Base-by-base conservation (phyloP, 306 rosid species). In the Quercus berberidifolia region DNA sequence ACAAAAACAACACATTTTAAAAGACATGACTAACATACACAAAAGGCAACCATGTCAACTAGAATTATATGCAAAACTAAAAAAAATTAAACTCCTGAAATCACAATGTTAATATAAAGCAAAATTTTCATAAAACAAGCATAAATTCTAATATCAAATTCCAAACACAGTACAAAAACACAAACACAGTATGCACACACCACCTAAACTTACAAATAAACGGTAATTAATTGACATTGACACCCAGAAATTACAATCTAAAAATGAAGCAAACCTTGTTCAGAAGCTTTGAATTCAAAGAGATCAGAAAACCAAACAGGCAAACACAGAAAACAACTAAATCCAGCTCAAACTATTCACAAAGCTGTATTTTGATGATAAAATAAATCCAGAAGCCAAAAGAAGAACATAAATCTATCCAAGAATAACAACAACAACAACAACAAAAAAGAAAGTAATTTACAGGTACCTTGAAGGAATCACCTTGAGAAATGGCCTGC, bases 391-490 rank as follows among this genome's bases (percentile, higher is more conserved):
- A 67, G 12, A 59, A 17, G 5, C 14, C 13, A 12, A 57, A 19
- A 17, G 12, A 43, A 17, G 31, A 63, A 58, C 15, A 46, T 51
- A 82, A 21, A 65, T 20, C 49, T 65, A 6, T 65, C 9, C 25
- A 23, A 33, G 1, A 33, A 11, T 5, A 28, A 69, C 35, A 17
- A 28, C 6, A 3, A 35, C n/a, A 8, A 26, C 28, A 26, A 26
- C 28, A 26, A 26, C 28, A 1, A 41, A 41, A 23, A 68, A 14
- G 11, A 12, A 21, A 18, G 23, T 28, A 46, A 2, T 13, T 2
- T 28, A 54, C 54, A 76, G 52, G 76, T 81, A 93, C 97, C 99
- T 90, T 90, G 86, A 90, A 88, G 83, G 94, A 89, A 88, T 90
- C 86, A 62, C 92, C 90, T 85, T 91, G 92, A 76, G 99, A 89